Evolutionary conservation across 768 basidiomycete genomes (phyloP), one percentile per base, ranked within the genome.

Genomic region (Pisolithus tinctorius): DNA sequence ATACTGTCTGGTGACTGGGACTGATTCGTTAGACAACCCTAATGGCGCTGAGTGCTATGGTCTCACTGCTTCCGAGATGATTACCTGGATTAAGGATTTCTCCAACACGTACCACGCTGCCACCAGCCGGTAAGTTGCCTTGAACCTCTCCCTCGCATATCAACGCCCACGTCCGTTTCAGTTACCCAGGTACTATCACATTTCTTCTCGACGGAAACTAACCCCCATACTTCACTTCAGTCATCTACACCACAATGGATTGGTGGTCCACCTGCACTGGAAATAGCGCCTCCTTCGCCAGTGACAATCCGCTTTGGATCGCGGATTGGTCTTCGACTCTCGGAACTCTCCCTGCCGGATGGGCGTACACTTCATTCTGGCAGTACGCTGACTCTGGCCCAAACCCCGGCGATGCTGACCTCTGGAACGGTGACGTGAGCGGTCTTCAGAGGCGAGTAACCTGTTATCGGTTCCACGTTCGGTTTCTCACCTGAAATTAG

Each of bases 201-300:
- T 41, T 17, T 39, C 44, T 4, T 20, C 16, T 40, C 27, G 2
- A 16, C 7, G 20, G 10, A 10, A 6, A 30, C 17, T 16, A 10
- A 20, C 13, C 41, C 45, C 14, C 31, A 40, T 39, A 8, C 20
- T 0, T 40, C 31, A 11, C 6, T 46, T 4, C 49, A 77, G 79
- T 79, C 38, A 81, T 84, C 50, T 84, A 84, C 56, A 79, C 79
- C 27, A 81, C 78, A 4, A 83, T 80, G 10, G 69, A 76, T 61
- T 86, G 84, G 84, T 86, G 84, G 84, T 77, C 57, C 9, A 73
- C 71, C 8, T 86, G 84, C 63, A 86, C 84, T 2, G 81, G 78
- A 0, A 79, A 82, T 61, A 79, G 74, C 50, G 66, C 69, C 13
- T 67, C 65, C 4, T 85, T 86, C 55, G 73, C 60, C 1, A 49